These are phyloP conservation scores for Neurospora pannonica DNA, from an alignment of 495 filamentous ascomycete species.

Conservation along the genomic window DNA sequence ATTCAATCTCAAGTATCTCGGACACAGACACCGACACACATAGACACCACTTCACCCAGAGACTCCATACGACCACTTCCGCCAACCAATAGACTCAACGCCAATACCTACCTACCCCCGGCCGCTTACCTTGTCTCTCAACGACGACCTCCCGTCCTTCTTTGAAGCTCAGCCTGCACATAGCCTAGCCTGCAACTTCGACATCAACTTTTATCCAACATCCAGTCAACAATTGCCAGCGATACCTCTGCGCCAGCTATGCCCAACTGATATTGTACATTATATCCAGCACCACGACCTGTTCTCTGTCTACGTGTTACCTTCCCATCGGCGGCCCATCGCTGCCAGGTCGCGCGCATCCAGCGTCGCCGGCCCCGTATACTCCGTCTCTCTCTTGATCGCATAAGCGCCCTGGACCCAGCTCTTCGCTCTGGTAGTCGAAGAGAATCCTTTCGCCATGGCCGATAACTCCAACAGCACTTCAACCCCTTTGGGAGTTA, in stretches of 20 bases:
- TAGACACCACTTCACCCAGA: not conserved
- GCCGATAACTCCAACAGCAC: constrained; percentile 12
- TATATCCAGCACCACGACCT: not conserved
- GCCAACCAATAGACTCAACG: not conserved
- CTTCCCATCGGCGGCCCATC: not conserved
- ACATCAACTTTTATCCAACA: not conserved
- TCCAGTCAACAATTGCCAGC: not conserved
- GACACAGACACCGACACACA: not conserved
- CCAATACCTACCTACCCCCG: not conserved
- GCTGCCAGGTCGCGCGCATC: not conserved
- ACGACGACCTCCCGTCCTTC: not conserved
- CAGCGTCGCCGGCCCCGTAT: not conserved
- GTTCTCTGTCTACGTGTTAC: not conserved
- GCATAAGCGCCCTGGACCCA: not conserved
- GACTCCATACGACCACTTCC: not conserved
- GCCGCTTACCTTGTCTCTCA: not conserved
- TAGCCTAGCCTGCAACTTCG: not conserved
- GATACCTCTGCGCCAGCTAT: not conserved
- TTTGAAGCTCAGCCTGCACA: not conserved
- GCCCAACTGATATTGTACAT: not conserved
- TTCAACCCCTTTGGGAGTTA: constrained; percentile 8
- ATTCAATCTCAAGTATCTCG: not conserved
- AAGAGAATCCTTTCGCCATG: not conserved
- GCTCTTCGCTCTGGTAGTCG: not conserved
- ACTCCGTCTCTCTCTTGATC: not conserved